Base-by-base conservation (phyloP, 306 rosid genomes). In the Vigna mungo region DNA sequence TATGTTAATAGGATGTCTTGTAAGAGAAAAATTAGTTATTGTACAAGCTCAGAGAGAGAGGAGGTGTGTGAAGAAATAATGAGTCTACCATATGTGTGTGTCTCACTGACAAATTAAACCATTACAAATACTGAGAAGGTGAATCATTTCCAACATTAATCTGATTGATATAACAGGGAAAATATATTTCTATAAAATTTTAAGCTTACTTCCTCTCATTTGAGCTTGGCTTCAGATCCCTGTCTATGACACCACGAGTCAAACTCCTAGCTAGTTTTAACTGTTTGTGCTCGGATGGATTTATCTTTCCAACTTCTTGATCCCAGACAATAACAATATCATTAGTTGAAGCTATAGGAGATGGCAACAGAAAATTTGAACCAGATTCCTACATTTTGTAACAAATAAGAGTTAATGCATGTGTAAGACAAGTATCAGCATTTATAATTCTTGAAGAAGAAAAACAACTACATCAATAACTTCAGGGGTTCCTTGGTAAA, bases 231-330 rank as follows among this genome's bases (percentile, higher is more conserved):
- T 90, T 95, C 64, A 95, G 92, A 88, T 95, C 97, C 86, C 94
- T 87, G 84, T 95, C 99, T 82, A 95, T 95, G 84, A 95, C 89
- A 64, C 97, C 97, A 49, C 97, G 97, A 61, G 99, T 92, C 86
- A 95, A 88, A 77, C 99, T 92, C 87, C 97, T 89, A 3, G 97
- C 97, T 66, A 92, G 91, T 89, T 92, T 95, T 84, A 95, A 88
- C 82, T 92, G 99, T 89, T 92, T 95, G 87, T 95, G 97, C 86
- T 95, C 99, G 23, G 97, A 95, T 41, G 97, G 99, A 80, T 95
- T 92, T 67, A 88, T 84, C 86, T 86, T 95, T 59, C 97, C 99
- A 60, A 92, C 83, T 81, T 95, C 99, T 13, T 97, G 99, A 82
- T 95, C 99, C 97, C 95, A 92, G 51, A 95, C 92, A 71, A 78